Conservation (phyloP, 192 early-diverging fungal species). For the Rhizoclosmatium sp. region DNA sequence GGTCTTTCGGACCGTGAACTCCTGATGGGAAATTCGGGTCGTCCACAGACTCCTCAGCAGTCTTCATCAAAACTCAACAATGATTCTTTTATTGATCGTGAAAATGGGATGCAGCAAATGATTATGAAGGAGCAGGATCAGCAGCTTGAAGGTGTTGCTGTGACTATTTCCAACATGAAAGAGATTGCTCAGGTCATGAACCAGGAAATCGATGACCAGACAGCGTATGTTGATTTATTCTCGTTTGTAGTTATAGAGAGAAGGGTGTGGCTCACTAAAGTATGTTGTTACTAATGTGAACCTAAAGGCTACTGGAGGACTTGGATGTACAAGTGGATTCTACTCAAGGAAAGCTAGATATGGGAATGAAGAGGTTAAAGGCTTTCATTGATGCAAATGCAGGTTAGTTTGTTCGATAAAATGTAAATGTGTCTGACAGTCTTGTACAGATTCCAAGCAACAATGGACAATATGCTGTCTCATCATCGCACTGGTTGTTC, state of each 20-base stretch:
- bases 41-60: not conserved
- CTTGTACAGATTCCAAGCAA: slow-evolving; percentile 50
- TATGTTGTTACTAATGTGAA: too few species aligned
- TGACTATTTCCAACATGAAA: slow-evolving; percentile 54
- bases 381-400: slow-evolving; percentile 62
- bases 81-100: slow-evolving; percentile 52
- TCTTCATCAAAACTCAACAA: slow-evolving; percentile 37
- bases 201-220: slow-evolving; percentile 65
- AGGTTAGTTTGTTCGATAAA: slow-evolving; percentile 36
- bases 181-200: slow-evolving; percentile 64
- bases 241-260: not conserved
- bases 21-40: not conserved
- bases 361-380: slow-evolving; percentile 58
- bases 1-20: slow-evolving; percentile 2
- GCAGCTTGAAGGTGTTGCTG: slow-evolving; percentile 58
- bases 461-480: slow-evolving; percentile 57
- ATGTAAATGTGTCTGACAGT: not conserved
- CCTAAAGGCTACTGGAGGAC: slow-evolving; percentile 53
- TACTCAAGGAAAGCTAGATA: slow-evolving; percentile 56
- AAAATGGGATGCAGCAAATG: slow-evolving; percentile 52
- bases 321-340: slow-evolving; percentile 60
- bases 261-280: too few species aligned
- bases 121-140: slow-evolving; percentile 60
- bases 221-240: slow-evolving; percentile 42
- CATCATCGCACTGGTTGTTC: slow-evolving; percentile 53